These are phyloP conservation scores for Homolaphlyctis polyrhiza DNA, from an alignment of 371 early-diverging fungal species.

Conservation along the genomic window DNA sequence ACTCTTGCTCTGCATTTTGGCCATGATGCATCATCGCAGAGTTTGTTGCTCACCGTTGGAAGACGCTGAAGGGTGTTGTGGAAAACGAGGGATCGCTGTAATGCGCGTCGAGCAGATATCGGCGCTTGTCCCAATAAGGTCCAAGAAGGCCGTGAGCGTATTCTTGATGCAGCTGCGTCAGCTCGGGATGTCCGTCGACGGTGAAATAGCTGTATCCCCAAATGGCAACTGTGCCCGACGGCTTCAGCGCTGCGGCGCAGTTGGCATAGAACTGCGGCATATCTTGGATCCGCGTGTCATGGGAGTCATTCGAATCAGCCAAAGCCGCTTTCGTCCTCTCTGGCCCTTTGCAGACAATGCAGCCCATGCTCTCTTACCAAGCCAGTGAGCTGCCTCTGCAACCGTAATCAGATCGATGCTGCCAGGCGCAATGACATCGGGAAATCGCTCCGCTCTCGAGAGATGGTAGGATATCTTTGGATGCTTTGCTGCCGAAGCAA, in stretches of 20 bases:
- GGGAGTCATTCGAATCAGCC: no score
- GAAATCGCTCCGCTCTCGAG: neutral
- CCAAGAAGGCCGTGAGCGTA: neutral
- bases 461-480: neutral
- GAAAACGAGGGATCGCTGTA: neutral
- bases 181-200: constrained; percentile 35
- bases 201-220: constrained; percentile 49
- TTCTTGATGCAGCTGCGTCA: neutral
- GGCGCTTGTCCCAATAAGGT: neutral
- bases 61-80: neutral
- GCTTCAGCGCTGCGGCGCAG: constrained; percentile 56
- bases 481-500: neutral
- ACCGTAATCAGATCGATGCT: neutral
- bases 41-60: neutral
- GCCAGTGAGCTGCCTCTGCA: neutral
- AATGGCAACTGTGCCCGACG: constrained; percentile 58
- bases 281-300: no score
- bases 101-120: neutral
- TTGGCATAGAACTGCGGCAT: constrained; percentile 50
- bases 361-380: no score
- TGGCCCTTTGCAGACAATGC: no score
- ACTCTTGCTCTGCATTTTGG: no score
- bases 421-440: neutral
- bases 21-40: no score
- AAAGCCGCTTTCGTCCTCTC: no score